Base-by-base conservation (phyloP, 768 basidiomycete species). In the Podaxis sp. region DNA sequence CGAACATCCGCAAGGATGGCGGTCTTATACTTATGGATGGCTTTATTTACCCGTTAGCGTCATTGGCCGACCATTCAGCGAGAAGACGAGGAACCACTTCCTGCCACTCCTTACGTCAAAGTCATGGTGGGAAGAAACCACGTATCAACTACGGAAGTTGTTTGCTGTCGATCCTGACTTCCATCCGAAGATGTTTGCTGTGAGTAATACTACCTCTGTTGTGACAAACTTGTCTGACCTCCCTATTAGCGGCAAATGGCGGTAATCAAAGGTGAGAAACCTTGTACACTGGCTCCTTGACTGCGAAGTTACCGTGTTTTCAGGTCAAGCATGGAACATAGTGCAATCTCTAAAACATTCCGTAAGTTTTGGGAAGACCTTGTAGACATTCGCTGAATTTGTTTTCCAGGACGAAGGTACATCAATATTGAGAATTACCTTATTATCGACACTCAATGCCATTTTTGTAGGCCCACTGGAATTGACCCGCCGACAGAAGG, bases 121-220 rank as follows among this genome's bases (percentile, higher is more conserved):
- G 69, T 70, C 77, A 8, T 96, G 95, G 95, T 96, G 95, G 95
- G 86, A 90, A 69, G 88, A 93, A 70, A 94, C 93, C 6, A 91
- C 88, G 2, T 89, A 79, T 65, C 84, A 92, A 66, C 77, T 96
- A 13, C 82, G 89, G 66, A 88, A 87, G 65, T 71, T 94, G 8
- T 94, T 94, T 70, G 86, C 86, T 11, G 79, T 92, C 2, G 94
- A 95, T 71, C 87, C 89, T 3, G 93, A 91, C 74, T 94, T 93
- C 70, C 90, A 94, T 73, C 90, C 90, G 0, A 93, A 92, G 76
- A 94, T 94, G 93, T 93, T 93, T 76, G 82, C 82, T 60, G 91
- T 89, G 69, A 73, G 83, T 73, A 12, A 50, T 33, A 56, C 36
- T 40, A 57, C 51, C 28, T 30, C 64, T 33, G 30, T 15, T 36